Conservation (phyloP, 306 rosid genomes). For the Arachis stenosperma region DNA sequence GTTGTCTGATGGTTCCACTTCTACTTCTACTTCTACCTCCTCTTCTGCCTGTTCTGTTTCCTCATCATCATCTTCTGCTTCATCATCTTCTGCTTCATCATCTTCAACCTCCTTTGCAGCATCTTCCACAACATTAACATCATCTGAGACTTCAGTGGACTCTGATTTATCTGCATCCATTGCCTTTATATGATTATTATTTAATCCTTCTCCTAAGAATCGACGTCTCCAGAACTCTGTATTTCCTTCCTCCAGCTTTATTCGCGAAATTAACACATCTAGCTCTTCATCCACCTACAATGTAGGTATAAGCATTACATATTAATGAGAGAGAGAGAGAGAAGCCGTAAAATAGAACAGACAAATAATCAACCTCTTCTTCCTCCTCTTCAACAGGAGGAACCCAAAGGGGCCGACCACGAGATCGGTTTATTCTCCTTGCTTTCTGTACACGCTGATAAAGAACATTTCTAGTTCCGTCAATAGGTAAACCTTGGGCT, state of each 20-base stretch:
- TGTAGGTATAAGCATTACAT: slow-evolving; percentile 34
- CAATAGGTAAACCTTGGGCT: slow-evolving; percentile 90
- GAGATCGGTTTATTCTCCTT: slow-evolving; percentile 95
- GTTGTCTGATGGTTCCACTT: slow-evolving; percentile 69
- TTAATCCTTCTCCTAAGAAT: slow-evolving; percentile 83
- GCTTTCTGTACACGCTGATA: slow-evolving; percentile 99
- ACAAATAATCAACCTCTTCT: slow-evolving; percentile 69
- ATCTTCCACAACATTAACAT: slow-evolving; percentile 61
- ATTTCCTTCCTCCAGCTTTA: slow-evolving; percentile 84
- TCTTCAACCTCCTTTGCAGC: slow-evolving; percentile 73
- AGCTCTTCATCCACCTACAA: slow-evolving; percentile 91
- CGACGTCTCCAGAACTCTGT: slow-evolving; percentile 95
- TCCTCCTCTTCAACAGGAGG: slow-evolving; percentile 94
- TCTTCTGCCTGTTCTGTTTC: slow-evolving; percentile 73
- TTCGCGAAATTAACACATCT: slow-evolving; percentile 79
- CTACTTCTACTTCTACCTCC: slow-evolving; percentile 49
- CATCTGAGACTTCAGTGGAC: slow-evolving; percentile 60
- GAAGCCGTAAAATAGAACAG: neutral
- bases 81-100: slow-evolving; percentile 72
- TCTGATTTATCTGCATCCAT: slow-evolving; percentile 44
- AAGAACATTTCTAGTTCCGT: slow-evolving; percentile 97
- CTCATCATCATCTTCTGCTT: slow-evolving; percentile 47
- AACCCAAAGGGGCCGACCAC: slow-evolving; percentile 99
- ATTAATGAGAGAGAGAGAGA: slow-evolving; percentile 10
- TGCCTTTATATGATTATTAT: slow-evolving; percentile 50